Conservation (phyloP, 208 protist genomes). For the Angomonas ambiguus region DNA sequence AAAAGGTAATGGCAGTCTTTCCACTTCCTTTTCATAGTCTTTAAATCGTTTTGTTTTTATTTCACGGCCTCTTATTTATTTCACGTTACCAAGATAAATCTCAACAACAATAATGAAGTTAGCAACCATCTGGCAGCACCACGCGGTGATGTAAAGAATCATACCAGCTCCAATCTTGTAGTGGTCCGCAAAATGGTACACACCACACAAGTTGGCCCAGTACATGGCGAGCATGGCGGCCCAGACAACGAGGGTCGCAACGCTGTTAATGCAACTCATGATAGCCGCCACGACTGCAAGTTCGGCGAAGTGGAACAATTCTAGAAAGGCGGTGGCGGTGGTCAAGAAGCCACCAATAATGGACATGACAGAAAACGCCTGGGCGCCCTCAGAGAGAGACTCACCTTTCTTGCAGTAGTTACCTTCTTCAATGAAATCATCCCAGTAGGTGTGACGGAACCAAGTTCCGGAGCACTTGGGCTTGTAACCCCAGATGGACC, state of each 20-base stretch:
- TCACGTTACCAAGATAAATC: constrained; percentile 29
- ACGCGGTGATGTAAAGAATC: constrained; percentile 51
- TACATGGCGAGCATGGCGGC: constrained; percentile 51
- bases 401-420: constrained; percentile 40
- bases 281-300: constrained; percentile 50
- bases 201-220: constrained; percentile 44
- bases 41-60: background rate
- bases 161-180: constrained; percentile 45
- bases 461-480: constrained; percentile 42
- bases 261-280: constrained; percentile 44
- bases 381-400: constrained; percentile 43
- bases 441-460: constrained; percentile 35
- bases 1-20: background rate
- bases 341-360: constrained; percentile 53
- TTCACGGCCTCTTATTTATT: constrained; percentile 32
- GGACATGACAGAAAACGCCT: constrained; percentile 64
- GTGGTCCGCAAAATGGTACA: constrained; percentile 25
- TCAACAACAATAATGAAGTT: constrained; percentile 28
- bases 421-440: background rate
- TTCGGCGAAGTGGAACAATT: constrained; percentile 51
- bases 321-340: constrained; percentile 26
- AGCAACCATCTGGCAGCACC: constrained; percentile 44
- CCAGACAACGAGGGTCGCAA: constrained; percentile 46
- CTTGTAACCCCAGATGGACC: constrained; percentile 59
- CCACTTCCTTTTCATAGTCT: background rate